phyloP scores from a whole-genome alignment of 208 protist genomes.

The Crithidia sp. region DNA sequence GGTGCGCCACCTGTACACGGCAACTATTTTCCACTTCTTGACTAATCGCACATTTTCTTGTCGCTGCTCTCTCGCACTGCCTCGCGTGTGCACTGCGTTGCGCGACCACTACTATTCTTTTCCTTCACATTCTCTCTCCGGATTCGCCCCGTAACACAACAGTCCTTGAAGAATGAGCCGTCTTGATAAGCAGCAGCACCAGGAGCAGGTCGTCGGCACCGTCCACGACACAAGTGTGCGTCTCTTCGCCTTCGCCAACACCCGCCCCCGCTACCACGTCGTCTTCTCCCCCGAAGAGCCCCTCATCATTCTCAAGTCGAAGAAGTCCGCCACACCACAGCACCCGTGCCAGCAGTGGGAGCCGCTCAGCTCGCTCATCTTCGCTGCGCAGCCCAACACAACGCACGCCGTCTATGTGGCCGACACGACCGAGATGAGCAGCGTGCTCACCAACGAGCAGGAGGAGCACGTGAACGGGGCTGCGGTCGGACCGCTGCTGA shows the following conservation, averaged over 20 bases:
- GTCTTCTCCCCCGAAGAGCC: conserved; percentile 78
- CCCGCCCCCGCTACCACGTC: conserved; percentile 59
- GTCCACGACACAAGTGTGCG: conserved; percentile 59
- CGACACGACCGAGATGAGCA: conserved; percentile 58
- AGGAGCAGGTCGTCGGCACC: conserved; percentile 64
- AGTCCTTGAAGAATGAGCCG: conserved; percentile 52
- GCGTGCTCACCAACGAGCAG: conserved; percentile 35
- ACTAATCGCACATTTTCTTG: too few relatives aligned
- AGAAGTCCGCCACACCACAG: conserved; percentile 39
- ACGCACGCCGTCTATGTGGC: conserved; percentile 78
- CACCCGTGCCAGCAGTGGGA: conserved; percentile 82
- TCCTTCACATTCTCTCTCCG: neutral
- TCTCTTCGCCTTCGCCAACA: conserved; percentile 83
- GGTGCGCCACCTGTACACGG: too few relatives aligned
- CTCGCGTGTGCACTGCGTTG: too few relatives aligned
- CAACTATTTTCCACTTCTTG: too few relatives aligned
- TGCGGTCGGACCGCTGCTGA: conserved; percentile 56
- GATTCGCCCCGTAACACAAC: neutral
- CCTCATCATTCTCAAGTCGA: conserved; percentile 77
- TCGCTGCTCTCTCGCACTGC: too few relatives aligned
- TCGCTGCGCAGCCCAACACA: conserved; percentile 64
- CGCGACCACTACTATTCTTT: too few relatives aligned
- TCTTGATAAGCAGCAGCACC: conserved; percentile 70
- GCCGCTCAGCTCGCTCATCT: conserved; percentile 61
- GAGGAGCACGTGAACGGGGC: conserved; percentile 58